These are phyloP conservation scores for Solanum arcanum DNA, from an alignment of 257 asterid genomes.

Conservation along the genomic window DNA sequence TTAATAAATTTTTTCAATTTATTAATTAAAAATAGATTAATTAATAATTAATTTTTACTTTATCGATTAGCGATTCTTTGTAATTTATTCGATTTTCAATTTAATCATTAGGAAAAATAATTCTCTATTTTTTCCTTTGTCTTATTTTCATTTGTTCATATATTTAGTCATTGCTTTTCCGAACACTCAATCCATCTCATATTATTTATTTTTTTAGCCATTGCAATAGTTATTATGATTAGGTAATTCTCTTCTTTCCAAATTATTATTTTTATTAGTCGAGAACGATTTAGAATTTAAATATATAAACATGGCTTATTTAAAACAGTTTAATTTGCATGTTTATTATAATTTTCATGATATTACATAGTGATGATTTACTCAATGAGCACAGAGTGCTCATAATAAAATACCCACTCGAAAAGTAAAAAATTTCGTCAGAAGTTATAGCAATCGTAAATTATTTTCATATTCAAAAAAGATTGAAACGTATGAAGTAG, in stretches of 20 bases:
- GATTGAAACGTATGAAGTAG: neutral
- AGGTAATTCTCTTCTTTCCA: neutral
- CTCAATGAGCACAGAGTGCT: too few relatives aligned
- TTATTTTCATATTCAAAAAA: too few relatives aligned
- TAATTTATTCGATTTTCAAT: neutral
- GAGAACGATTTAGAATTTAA: neutral
- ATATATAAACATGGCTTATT: neutral
- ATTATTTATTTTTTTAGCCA: too few relatives aligned
- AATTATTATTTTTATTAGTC: neutral
- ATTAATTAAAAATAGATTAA: too few relatives aligned
- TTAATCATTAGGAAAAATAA: too few relatives aligned
- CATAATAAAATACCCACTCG: neutral
- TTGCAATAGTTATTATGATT: neutral
- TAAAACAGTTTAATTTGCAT: too few relatives aligned
- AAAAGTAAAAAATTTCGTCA: fast-evolving
- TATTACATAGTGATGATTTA: neutral
- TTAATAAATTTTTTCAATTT: too few relatives aligned
- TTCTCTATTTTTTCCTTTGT: neutral
- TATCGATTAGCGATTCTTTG: too few relatives aligned
- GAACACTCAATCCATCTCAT: neutral
- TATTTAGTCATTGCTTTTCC: neutral
- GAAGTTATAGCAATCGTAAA: fast-evolving
- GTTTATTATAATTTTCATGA: too few relatives aligned
- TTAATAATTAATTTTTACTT: neutral
- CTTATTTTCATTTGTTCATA: neutral